A percentile compares a stretch with the other conserved stretches of the same genome.
Evolutionary conservation across 169 alveolate species (phyloP).

Genomic region (Cryptosporidium andersoni): DNA sequence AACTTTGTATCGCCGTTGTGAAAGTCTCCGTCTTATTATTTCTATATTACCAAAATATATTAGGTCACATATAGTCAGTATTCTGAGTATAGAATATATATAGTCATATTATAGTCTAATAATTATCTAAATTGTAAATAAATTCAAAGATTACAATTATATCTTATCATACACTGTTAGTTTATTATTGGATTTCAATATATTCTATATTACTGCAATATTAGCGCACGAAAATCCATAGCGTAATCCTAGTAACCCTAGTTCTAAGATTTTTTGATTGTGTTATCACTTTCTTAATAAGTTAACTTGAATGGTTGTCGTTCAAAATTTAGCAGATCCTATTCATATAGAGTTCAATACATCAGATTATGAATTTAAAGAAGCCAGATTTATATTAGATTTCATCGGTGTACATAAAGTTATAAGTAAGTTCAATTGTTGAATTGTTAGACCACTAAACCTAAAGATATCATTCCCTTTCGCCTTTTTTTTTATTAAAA

Average conservation of each 20-base stretch:
- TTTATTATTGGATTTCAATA: neutral
- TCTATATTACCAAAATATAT: constrained; percentile 15
- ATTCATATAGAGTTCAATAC: neutral
- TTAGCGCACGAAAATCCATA: neutral
- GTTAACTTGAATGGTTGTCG: too few species aligned
- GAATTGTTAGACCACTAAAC: neutral
- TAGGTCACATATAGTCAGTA: constrained; percentile 15
- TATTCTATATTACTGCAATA: neutral
- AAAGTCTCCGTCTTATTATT: constrained; percentile 2
- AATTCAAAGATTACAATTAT: too few species aligned
- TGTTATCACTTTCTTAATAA: too few species aligned
- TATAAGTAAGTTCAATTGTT: constrained; percentile 28
- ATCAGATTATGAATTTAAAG: neutral
- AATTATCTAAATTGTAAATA: too few species aligned
- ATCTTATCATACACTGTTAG: neutral
- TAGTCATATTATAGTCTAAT: neutral
- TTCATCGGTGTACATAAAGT: constrained; percentile 11
- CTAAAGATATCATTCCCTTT: neutral
- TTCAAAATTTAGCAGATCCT: neutral
- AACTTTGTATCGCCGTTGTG: constrained; percentile 30
- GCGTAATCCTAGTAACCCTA: too few species aligned
- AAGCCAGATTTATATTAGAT: constrained; percentile 25
- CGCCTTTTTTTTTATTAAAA: neutral
- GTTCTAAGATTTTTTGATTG: too few species aligned
- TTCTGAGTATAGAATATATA: constrained; percentile 19